Evolutionary conservation across 768 basidiomycete genomes (phyloP).

Genomic region (Tephrocybe sp.): DNA sequence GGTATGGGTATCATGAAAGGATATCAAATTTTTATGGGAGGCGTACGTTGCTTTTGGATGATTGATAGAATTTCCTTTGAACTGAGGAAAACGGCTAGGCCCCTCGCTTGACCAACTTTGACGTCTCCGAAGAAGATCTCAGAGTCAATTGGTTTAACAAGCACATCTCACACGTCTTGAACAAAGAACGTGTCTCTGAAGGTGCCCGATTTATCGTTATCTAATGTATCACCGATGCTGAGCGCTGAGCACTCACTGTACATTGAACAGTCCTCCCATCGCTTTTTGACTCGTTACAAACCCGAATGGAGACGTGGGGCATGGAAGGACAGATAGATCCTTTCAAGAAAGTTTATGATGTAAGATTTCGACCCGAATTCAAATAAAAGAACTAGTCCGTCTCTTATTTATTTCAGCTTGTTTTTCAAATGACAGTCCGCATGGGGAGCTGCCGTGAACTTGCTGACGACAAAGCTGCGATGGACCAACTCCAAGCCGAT

Average conservation of each 20-base stretch:
- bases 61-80: background rate
- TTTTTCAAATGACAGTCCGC: conserved; percentile 36
- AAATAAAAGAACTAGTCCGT: too few relatives aligned
- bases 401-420: conserved; percentile 22
- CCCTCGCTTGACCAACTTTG: conserved; percentile 25
- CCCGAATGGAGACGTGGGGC: conserved; percentile 23
- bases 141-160: conserved; percentile 26
- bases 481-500: conserved; percentile 23
- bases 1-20: conserved; percentile 31
- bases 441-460: conserved; percentile 35
- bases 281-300: conserved; percentile 7
- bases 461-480: conserved; percentile 23
- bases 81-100: conserved; percentile 6
- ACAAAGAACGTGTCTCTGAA: conserved; percentile 17
- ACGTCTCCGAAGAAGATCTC: conserved; percentile 12
- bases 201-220: background rate
- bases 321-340: conserved; percentile 23
- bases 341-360: conserved; percentile 25
- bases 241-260: too few relatives aligned
- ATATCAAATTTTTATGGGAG: conserved; percentile 34
- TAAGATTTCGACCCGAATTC: too few relatives aligned
- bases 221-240: background rate
- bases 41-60: background rate
- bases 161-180: conserved; percentile 10
- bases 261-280: background rate